Base-by-base conservation (phyloP, 495 filamentous ascomycete species). In the Jackrogersella multiformis region DNA sequence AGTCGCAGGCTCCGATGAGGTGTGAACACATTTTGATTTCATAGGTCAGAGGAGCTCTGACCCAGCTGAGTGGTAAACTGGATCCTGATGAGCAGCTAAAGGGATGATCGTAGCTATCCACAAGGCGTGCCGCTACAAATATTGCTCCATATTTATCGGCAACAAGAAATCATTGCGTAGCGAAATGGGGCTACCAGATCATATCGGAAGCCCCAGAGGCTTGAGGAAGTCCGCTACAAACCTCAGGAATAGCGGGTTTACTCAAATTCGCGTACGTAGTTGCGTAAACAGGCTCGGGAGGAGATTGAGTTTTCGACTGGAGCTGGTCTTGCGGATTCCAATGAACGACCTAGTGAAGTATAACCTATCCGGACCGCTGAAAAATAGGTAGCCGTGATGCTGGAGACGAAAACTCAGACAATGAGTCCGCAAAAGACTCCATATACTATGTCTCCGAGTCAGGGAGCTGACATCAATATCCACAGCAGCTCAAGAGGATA, bases 351-450 rank as follows among this genome's bases (percentile, higher is more conserved):
- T 62, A 51, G 38, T 46, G 44, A 4, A 18, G 23, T 45, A 28
- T 52, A 38, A 8, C 23, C 32, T 48, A 57, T 51, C 20, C 21
- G 18, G 9, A 53, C 9, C 16, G 45, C 30, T 30, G 24, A 30
- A 24, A 45, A 45, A 12, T 9, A 46, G n/a, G 44, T 24, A 21
- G 13, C 30, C 44, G 54, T 46, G 13, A 39, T 52, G 36, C 21
- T 36, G 52, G 16, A 41, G 44, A 57, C 45, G 30, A 62, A 68
- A 54, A 62, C 23, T 45, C 44, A 32, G 36, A 46, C 23, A 16
- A 13, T 7, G 13, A 35, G 39, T 3, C 58, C 20, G 9, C 18
- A 41, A 35, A 24, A 39, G 38, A 20, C 24, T 53, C 41, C 54
- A 45, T 44, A 20, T 48, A 15, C 41, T 21, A 20, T 39, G 12